Base-by-base conservation (phyloP, 768 basidiomycete genomes). In the Chalciporus sphaerocephalus region DNA sequence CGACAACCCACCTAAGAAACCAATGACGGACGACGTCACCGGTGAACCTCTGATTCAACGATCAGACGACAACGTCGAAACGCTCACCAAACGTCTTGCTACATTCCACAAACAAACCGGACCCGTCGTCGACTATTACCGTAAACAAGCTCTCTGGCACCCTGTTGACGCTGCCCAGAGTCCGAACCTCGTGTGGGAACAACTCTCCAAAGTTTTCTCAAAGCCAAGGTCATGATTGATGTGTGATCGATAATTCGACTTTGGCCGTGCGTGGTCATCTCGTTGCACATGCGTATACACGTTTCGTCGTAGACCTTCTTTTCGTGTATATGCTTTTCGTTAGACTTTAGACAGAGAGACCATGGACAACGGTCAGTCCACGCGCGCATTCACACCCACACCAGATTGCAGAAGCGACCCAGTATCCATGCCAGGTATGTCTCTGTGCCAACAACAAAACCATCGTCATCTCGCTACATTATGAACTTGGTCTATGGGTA, bases 41-140 rank as follows among this genome's bases (percentile, higher is more conserved):
- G 96, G 96, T 47, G 95, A 99, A 69, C 90, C 92, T 28, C 81
- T 99, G 54, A 85, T 95, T 59, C 95, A 97, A 67, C 87, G 96
- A 52, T 92, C 93, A 8, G 96, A 99, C 67, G 96, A 99, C 72
- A 99, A 97, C 54, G 90, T 92, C 50, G 92, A 96, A 66, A 91
- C 94, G 11, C 78, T 99, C 42, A 79, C 83, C 56, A 96, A 93
- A 70, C 87, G 96, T 33, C 76, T 99, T 46, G 56, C 67, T 3
- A 81, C 89, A n/a, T 98, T 85, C 76, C 96, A 99, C 74, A 66
- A 76, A 25, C 93, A 96, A 70, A 99, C 96, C 12, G 89, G 87
- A 2, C 95, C 96, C 22, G 96, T 99, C 23, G 86, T 92, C 13
- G 92, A 91, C 36, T 97, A 96, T 74, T 99, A 99, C 80, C 92